These are phyloP conservation scores for Podospora bellae-mahoneyi DNA, from an alignment of 495 filamentous ascomycete species.

Conservation along the genomic window DNA sequence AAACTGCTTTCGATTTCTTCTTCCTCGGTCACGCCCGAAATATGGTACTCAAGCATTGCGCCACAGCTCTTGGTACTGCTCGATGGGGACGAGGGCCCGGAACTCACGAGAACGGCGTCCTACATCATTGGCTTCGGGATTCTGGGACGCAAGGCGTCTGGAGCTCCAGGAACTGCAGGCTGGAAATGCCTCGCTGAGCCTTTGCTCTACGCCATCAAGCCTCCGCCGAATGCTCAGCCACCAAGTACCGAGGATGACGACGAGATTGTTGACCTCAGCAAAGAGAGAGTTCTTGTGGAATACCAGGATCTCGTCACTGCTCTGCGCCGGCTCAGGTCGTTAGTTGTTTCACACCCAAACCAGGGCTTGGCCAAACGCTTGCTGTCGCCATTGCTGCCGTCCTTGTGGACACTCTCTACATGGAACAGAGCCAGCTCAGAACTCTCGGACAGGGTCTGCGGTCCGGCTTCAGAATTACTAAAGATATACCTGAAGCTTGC, in stretches of 20 bases:
- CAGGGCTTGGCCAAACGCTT: slow-evolving; percentile 69
- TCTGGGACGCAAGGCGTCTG: slow-evolving; percentile 61
- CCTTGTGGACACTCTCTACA: slow-evolving; percentile 64
- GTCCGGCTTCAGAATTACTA: slow-evolving; percentile 41
- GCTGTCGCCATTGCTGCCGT: slow-evolving; percentile 59
- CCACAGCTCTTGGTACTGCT: slow-evolving; percentile 66
- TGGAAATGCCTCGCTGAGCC: slow-evolving; percentile 68
- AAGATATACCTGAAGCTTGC: slow-evolving; percentile 46
- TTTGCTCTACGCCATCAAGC: slow-evolving; percentile 59
- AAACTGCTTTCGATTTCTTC: slow-evolving; percentile 63
- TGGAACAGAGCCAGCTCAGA: slow-evolving; percentile 39
- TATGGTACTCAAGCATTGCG: slow-evolving; percentile 61
- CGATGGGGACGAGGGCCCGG: slow-evolving; percentile 60
- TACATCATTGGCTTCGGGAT: slow-evolving; percentile 75
- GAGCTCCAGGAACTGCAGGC: slow-evolving; percentile 65
- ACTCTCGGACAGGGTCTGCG: slow-evolving; percentile 34
- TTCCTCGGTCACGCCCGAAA: slow-evolving; percentile 49
- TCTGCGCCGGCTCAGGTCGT: slow-evolving; percentile 53
- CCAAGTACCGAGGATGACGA: slow-evolving; percentile 13
- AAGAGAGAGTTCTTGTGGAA: slow-evolving; percentile 40
- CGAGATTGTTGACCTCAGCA: slow-evolving; percentile 42
- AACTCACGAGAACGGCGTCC: slow-evolving; percentile 62
- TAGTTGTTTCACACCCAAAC: slow-evolving; percentile 67
- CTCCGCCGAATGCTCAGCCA: slow-evolving; percentile 32
- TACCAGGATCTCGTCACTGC: slow-evolving; percentile 45